A percentile compares a stretch with the other conserved stretches of the same genome.
phyloP scores from a whole-genome alignment of 345 rosid genomes.

The rapeseed (Brassica napus) region Da-Ae NC_063440.1:4460501-4461000 shows the following conservation, averaged over 20 bases:
- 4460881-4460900: no score
- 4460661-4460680: background rate
- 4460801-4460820: no score
- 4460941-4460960: no score
- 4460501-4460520: background rate
- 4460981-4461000: no score
- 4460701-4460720: background rate
- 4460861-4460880: no score
- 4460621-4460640: background rate
- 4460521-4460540: constrained; percentile 7
- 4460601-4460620: background rate
- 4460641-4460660: background rate
- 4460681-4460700: background rate
- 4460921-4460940: no score
- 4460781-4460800: no score
- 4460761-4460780: background rate
- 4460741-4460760: background rate
- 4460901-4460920: no score
- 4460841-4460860: no score
- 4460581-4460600: background rate
- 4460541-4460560: background rate
- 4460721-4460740: background rate
- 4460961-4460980: no score
- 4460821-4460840: no score
- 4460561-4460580: background rate